Evolutionary conservation across 768 basidiomycete species (phyloP), one percentile per base, ranked within the genome.

Genomic region (Tephrocybe sp.): DNA sequence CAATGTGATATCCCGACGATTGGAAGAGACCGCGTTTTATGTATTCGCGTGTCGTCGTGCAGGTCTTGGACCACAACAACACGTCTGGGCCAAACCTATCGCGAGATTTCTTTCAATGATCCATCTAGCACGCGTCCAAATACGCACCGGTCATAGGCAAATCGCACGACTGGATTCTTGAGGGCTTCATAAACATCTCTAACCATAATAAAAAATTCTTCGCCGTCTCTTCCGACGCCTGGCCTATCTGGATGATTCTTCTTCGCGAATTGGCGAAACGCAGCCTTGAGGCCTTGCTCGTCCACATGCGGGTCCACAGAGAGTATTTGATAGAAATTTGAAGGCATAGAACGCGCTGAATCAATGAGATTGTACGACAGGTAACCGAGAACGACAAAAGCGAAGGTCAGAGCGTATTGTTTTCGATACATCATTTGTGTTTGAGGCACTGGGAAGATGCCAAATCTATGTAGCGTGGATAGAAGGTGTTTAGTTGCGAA

Each of bases 271-370:
- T 78, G 72, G 47, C 89, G 74, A 65, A 91, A 93, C 2, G 85
- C 90, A 4, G 70, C 54, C 68, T 90, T 92, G 56, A 94, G 73
- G 7, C 75, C 78, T 36, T 65, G 66, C 43, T 87, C 88, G 62
- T 90, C 86, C 0, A 84, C 83, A n/a, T 67, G 68, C 1, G 85
- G 79, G 6, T 68, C 51, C 2, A 88, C 81, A 4, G 78, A 82
- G 17, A 93, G 80, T 12, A 89, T 74, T 54, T 92, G 76, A 66
- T 93, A 94, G 65, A 86, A 90, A 62, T 88, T 94, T n/a, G 74
- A 80, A 10, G 75, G 74, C 62, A 85, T 75, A 1, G 77, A 70
- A n/a, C 68, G 68, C 4, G 80, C 75, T 4, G 83, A 79, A 48
- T 84, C 71, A 37, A 83, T 56, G 53, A 90, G 68, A 45, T 80